These are phyloP conservation scores for Fusarium robinianum DNA, from an alignment of 2,329 filamentous ascomycete species.

Conservation along the genomic window DNA sequence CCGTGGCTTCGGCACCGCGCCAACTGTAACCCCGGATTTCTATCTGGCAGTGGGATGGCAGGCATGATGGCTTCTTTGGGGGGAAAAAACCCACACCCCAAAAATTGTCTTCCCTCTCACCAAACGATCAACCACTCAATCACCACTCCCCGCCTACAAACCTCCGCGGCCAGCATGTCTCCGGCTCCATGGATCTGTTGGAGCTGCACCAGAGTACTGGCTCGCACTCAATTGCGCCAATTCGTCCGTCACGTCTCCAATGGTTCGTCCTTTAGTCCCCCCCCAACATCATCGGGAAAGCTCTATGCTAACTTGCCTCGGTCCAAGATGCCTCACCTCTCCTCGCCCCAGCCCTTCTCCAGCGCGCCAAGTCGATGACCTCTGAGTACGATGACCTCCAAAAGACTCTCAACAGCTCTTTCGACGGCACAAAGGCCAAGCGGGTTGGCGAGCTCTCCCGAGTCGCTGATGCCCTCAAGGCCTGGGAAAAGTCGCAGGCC, in stretches of 20 bases:
- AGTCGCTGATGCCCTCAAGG: conserved; percentile 60
- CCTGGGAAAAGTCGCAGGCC: conserved; percentile 60
- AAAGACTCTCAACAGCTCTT: conserved; percentile 54
- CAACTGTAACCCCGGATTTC: conserved; percentile 24
- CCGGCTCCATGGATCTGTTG: conserved; percentile 44
- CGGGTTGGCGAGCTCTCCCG: conserved; percentile 64
- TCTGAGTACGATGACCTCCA: conserved; percentile 62
- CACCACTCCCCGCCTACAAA: neutral
- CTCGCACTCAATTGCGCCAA: conserved; percentile 30
- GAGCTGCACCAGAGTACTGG: conserved; percentile 41
- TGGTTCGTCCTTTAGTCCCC: conserved; percentile 26
- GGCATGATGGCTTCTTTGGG: conserved; percentile 21
- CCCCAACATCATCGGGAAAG: neutral
- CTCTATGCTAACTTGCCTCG: conserved; percentile 10
- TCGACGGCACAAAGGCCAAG: conserved; percentile 62
- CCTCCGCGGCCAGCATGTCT: conserved; percentile 36
- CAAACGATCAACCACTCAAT: neutral
- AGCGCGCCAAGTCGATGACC: conserved; percentile 61
- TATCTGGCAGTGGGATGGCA: neutral
- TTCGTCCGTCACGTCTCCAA: conserved; percentile 41
- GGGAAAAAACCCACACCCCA: conserved; percentile 28
- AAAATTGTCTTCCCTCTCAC: conserved; percentile 3
- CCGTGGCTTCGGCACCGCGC: conserved; percentile 4
- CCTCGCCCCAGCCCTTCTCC: conserved; percentile 60
- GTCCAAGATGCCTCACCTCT: conserved; percentile 27